Percentiles rank a stretch among this genome's conserved stretches.
phyloP scores from a whole-genome alignment of 1,139 yeast species.

The Magnusiomyces tetraspermus region DNA sequence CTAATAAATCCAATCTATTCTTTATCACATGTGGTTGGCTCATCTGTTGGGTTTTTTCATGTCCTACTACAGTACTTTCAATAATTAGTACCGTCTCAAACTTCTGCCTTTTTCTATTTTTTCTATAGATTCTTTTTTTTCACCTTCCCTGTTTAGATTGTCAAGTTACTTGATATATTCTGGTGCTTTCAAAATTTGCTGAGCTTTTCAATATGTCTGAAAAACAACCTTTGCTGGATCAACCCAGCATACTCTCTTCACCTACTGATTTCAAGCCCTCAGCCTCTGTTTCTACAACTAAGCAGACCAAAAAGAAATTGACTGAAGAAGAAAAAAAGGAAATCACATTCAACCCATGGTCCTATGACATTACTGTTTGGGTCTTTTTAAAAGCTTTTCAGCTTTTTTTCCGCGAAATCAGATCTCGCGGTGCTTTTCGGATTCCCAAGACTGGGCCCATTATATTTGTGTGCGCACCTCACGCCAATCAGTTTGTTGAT shows the following conservation, averaged over 20 bases:
- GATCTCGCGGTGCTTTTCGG: slow-evolving; percentile 84
- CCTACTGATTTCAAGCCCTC: not conserved
- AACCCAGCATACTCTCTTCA: not conserved
- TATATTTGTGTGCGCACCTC: slow-evolving; percentile 95
- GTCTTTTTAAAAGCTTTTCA: slow-evolving; percentile 37
- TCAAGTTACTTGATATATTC: too few species aligned
- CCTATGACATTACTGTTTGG: slow-evolving; percentile 34
- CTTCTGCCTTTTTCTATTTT: too few species aligned
- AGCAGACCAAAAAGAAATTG: not conserved
- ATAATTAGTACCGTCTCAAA: too few species aligned
- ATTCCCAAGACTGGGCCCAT: slow-evolving; percentile 79
- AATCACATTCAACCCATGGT: slow-evolving; percentile 18
- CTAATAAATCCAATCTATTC: too few species aligned
- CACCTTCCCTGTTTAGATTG: too few species aligned
- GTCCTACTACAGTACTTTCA: too few species aligned
- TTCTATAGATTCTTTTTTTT: too few species aligned
- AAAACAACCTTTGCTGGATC: not conserved
- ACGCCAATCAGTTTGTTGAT: slow-evolving; percentile 93
- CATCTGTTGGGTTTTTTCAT: too few species aligned
- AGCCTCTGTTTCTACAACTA: not conserved
- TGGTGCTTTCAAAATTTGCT: too few species aligned
- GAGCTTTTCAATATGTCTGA: not conserved
- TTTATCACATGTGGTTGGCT: too few species aligned
- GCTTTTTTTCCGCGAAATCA: slow-evolving; percentile 76
- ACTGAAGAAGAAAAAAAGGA: not conserved